Base-by-base conservation (phyloP, 305 asterid species). In the Fraxinus latifolia region DNA sequence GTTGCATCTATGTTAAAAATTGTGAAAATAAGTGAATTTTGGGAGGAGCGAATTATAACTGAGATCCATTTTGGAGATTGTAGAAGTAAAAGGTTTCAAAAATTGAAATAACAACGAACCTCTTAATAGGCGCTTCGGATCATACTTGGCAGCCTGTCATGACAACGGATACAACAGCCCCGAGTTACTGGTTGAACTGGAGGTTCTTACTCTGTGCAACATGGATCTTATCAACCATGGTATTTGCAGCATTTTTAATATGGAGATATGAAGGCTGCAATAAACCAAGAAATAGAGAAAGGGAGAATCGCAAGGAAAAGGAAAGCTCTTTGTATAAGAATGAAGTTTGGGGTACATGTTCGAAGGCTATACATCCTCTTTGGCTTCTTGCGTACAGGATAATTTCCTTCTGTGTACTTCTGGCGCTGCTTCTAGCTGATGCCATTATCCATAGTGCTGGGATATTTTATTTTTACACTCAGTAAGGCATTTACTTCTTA, bases 111-210 rank as follows among this genome's bases (percentile, higher is more conserved):
- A 86, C 79, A 70, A 80, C 78, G 87, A 80, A 60, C 76, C 75
- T 85, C 82, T 90, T 89, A 55, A 85, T 91, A 90, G 93, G 90
- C 79, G 78, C 72, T 33, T 82, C 84, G n/a, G 80, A 82, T 81
- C 85, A 83, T 73, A 77, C 83, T 84, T 81, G 89, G 91, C 68
- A 81, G 84, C 86, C 87, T 65, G 88, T 86, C 77, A 92, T 93
- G 99, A 76, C 86, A 34, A 82, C 88, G 1, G 94, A 91, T 77
- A 82, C 98, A 5, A 91, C 93, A 4, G 36, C 83, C 65, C 87
- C 87, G 7, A 81, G 87, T 83, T 95, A 94, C 85, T 95, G 99
- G 99, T 89, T 93, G 85, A 95, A 90, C 81, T 90, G 95, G 98
- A 92, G 96, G 75, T 89, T 94, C 86, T 86, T 90, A 44, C 83